Percentiles rank a stretch among this genome's conserved stretches.
Conservation (phyloP, 1,139 yeast species). For the Hyphopichia fennica region DNA sequence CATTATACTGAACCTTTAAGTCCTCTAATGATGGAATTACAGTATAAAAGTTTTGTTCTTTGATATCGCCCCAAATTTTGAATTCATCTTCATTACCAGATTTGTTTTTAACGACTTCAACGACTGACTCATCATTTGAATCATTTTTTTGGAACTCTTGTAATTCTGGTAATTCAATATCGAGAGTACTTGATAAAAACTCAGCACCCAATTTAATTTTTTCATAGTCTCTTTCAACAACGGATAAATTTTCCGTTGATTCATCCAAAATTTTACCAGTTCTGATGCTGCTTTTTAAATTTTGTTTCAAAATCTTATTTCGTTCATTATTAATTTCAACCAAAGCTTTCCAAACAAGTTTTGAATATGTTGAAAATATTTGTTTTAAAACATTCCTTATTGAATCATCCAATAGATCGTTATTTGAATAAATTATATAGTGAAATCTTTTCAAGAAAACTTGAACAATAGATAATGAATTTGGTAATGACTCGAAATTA, state of each 20-base stretch:
- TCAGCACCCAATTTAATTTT: conserved; percentile 46
- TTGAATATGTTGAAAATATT: conserved; percentile 49
- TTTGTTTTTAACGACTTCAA: conserved; percentile 25
- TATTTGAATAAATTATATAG: conserved; percentile 13
- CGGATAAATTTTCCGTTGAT: conserved; percentile 42
- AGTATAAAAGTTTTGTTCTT: conserved; percentile 61
- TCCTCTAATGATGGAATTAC: conserved; percentile 28
- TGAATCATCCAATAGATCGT: conserved; percentile 11
- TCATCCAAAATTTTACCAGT: conserved; percentile 67
- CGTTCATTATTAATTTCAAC: conserved; percentile 33
- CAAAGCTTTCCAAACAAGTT: conserved; percentile 41
- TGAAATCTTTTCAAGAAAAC: conserved; percentile 55
- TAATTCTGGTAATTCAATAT: conserved; percentile 32
- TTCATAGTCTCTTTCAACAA: conserved; percentile 37
- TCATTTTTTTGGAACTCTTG: conserved; percentile 16
- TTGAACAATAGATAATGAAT: conserved; percentile 39
- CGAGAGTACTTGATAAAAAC: conserved; percentile 43
- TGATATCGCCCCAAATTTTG: conserved; percentile 67
- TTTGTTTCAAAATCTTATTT: conserved; percentile 35
- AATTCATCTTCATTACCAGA: conserved; percentile 30
- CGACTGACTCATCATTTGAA: conserved; percentile 13
- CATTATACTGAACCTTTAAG: conserved; percentile 25
- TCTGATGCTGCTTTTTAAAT: conserved; percentile 58
- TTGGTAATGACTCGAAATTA: conserved; percentile 47
- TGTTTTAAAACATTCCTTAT: conserved; percentile 17